Conservation (phyloP, 2,329 filamentous ascomycete species). For the Colletotrichum trifolii region DNA sequence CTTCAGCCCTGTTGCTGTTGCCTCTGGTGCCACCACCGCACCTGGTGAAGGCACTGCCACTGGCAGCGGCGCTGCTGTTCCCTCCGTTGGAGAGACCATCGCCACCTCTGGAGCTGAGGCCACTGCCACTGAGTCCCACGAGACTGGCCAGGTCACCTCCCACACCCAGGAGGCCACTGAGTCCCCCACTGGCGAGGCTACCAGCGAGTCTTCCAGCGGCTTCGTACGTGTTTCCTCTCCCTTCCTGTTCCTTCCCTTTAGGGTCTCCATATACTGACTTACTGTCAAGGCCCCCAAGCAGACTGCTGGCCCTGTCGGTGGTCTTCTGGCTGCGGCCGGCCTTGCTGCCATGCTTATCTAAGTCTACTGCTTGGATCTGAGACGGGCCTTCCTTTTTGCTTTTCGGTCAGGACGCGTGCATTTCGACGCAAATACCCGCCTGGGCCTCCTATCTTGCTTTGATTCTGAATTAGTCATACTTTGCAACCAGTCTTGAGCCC, state of each 20-base stretch:
- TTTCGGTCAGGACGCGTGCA: conserved; percentile 44
- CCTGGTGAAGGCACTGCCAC: conserved; percentile 35
- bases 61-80: conserved; percentile 19
- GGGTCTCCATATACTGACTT: conserved; percentile 6
- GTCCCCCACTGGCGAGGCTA: conserved; percentile 19
- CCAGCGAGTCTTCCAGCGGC: conserved; percentile 27
- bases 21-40: conserved; percentile 33
- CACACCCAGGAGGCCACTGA: conserved; percentile 20
- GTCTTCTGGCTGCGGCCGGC: conserved; percentile 61
- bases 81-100: conserved; percentile 40
- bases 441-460: conserved; percentile 44
- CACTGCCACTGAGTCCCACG: conserved; percentile 39
- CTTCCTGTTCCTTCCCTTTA: neutral
- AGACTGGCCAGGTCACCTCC: conserved; percentile 36
- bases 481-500: conserved; percentile 30
- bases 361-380: conserved; percentile 35
- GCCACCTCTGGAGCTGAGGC: conserved; percentile 39
- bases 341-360: conserved; percentile 62
- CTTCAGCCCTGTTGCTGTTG: conserved; percentile 36
- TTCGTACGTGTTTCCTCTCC: conserved; percentile 40
- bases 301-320: conserved; percentile 56
- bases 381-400: conserved; percentile 25
- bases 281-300: conserved; percentile 36
- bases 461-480: conserved; percentile 38
- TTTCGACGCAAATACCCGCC: conserved; percentile 56